These are phyloP conservation scores for Chaetoscypha palmicola DNA, from an alignment of 2,329 filamentous ascomycete genomes.

Conservation along the genomic window DNA sequence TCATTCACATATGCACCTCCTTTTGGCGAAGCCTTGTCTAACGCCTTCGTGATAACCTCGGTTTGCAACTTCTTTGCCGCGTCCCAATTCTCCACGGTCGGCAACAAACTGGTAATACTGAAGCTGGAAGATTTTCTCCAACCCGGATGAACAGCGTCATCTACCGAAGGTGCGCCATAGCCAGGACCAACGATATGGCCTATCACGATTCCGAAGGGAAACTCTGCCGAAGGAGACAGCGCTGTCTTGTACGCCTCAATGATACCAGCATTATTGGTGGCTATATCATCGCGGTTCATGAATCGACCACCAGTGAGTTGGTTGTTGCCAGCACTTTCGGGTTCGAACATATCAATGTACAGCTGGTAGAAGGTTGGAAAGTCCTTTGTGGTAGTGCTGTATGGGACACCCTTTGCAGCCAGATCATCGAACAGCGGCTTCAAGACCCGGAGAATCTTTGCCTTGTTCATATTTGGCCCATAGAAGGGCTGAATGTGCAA, in stretches of 20 bases:
- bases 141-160: conserved; percentile 2
- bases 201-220: conserved; percentile 3
- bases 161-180: not conserved
- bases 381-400: conserved; percentile 1
- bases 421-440: conserved; percentile 6
- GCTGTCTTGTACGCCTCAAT: conserved; percentile 2
- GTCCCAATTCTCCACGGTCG: not conserved
- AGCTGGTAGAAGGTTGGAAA: conserved; percentile 6
- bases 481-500: conserved; percentile 8
- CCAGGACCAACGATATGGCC: conserved; percentile 8
- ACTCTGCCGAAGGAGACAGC: not conserved
- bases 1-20: conserved; percentile 18
- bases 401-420: conserved; percentile 3
- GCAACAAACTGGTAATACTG: conserved; percentile 1
- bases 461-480: conserved; percentile 8
- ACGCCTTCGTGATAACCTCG: not conserved
- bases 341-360: conserved; percentile 6
- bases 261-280: conserved; percentile 4
- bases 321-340: conserved; percentile 6
- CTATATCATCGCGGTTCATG: conserved; percentile 6
- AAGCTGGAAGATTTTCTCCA: conserved; percentile 4
- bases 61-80: conserved; percentile 1
- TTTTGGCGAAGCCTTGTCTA: conserved; percentile 15
- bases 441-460: conserved; percentile 1
- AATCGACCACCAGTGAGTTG: conserved; percentile 9